Evolutionary conservation across 169 alveolate species (phyloP).

Genomic region (Plasmodium inui): DNA sequence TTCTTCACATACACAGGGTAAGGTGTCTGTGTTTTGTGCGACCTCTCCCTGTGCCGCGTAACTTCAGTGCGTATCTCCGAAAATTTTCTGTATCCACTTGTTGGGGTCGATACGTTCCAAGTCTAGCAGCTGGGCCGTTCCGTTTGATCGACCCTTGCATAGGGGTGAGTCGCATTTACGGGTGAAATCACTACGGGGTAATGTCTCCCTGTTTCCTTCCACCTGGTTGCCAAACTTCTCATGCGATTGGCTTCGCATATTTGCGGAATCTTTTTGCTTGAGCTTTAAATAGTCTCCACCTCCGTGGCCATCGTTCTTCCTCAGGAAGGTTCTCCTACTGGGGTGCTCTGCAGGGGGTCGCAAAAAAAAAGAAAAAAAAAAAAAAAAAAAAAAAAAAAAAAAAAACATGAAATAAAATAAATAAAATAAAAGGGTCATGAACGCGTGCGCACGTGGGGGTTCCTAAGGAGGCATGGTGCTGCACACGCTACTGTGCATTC

Average conservation of each 20-base stretch:
- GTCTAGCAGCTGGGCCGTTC: not conserved
- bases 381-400: not conserved
- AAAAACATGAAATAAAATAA: too few relatives aligned
- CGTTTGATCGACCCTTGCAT: not conserved
- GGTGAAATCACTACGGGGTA: not conserved
- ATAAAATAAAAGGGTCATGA: not conserved
- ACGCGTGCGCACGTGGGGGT: not conserved
- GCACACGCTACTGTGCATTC: not conserved
- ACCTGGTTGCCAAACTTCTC: not conserved
- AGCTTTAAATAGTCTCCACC: constrained; percentile 63
- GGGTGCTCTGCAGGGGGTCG: not conserved
- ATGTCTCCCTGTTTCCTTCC: not conserved
- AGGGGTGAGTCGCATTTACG: not conserved
- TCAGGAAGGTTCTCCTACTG: not conserved
- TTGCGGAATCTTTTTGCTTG: not conserved
- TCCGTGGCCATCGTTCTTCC: constrained; percentile 35
- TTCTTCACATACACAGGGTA: not conserved
- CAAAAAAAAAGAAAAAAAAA: not conserved
- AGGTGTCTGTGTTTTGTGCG: not conserved
- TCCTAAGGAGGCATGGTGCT: not conserved
- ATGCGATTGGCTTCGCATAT: not conserved
- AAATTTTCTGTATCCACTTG: constrained; percentile 46
- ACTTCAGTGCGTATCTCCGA: constrained; percentile 43
- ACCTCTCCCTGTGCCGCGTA: not conserved
- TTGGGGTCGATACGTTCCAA: constrained; percentile 52